phyloP scores from a whole-genome alignment of 2,329 filamentous ascomycete species.

The Ceratocystis harringtonii region DNA sequence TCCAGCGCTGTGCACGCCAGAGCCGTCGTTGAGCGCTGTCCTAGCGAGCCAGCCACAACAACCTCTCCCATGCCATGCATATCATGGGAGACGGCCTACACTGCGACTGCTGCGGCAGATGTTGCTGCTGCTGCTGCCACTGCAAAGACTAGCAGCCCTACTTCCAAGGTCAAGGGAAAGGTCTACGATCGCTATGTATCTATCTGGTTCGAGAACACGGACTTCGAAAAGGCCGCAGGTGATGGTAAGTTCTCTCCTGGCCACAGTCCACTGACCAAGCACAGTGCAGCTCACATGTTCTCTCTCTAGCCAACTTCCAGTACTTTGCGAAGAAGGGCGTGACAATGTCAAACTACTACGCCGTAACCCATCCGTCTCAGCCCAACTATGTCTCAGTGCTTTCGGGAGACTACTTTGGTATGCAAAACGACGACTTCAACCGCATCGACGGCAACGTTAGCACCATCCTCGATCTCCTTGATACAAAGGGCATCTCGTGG shows the following conservation, averaged over 20 bases:
- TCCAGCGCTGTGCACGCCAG: slow-evolving; percentile 16
- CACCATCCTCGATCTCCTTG: slow-evolving; percentile 53
- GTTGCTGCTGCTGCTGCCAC: slow-evolving; percentile 25
- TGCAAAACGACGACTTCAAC: slow-evolving; percentile 52
- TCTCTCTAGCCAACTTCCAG: slow-evolving; percentile 21
- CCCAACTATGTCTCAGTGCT: slow-evolving; percentile 60
- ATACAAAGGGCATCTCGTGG: slow-evolving; percentile 50
- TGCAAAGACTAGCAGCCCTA: slow-evolving; percentile 44
- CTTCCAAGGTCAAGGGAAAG: slow-evolving; percentile 51
- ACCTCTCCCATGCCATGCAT: slow-evolving; percentile 5
- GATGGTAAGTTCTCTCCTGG: slow-evolving; percentile 35
- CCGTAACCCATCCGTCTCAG: slow-evolving; percentile 56
- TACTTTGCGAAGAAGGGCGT: slow-evolving; percentile 24
- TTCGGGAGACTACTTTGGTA: slow-evolving; percentile 59
- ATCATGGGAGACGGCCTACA: slow-evolving; percentile 2
- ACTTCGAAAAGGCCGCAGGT: slow-evolving; percentile 47
- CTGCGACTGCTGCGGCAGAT: neutral
- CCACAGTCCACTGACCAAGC: neutral
- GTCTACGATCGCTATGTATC: slow-evolving; percentile 57
- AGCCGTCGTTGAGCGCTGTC: neutral
- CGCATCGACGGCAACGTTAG: slow-evolving; percentile 45
- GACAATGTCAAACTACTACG: slow-evolving; percentile 31
- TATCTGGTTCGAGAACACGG: slow-evolving; percentile 67
- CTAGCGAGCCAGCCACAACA: neutral
- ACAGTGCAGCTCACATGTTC: neutral